Conservation (phyloP, 2,329 filamentous ascomycete genomes). For the Teratosphaeria epicoccoides region DNA sequence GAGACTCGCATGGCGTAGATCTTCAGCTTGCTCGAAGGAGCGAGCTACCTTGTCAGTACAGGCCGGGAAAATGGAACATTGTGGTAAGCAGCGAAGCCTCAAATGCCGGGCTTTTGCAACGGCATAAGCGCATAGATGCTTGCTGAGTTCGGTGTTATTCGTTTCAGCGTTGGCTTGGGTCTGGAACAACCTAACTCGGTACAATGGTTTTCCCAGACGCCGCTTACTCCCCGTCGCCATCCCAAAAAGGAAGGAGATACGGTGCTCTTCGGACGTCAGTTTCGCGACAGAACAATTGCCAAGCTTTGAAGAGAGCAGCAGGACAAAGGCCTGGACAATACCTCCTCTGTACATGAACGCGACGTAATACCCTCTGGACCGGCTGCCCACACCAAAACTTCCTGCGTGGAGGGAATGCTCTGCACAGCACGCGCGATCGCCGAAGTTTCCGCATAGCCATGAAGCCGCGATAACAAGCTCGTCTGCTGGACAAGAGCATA, state of each 20-base stretch:
- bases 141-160: no score
- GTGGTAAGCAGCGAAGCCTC: no score
- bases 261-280: not conserved
- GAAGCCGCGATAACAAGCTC: conserved; percentile 11
- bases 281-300: not conserved
- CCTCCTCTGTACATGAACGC: no score
- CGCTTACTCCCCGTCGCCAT: not conserved
- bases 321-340: not conserved
- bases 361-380: not conserved
- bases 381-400: not conserved
- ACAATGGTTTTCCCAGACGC: not conserved
- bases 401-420: not conserved
- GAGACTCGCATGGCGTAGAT: no score
- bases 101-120: no score
- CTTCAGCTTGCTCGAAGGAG: no score
- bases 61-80: no score
- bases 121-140: no score
- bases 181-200: no score
- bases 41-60: no score
- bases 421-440: not conserved
- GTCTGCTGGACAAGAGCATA: not conserved
- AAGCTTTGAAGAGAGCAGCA: not conserved
- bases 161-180: no score
- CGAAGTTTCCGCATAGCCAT: conserved; percentile 5
- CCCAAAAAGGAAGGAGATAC: not conserved